Evolutionary conservation across 2,329 filamentous ascomycete species (phyloP).

Genomic region (Teratosphaeria viscida): DNA sequence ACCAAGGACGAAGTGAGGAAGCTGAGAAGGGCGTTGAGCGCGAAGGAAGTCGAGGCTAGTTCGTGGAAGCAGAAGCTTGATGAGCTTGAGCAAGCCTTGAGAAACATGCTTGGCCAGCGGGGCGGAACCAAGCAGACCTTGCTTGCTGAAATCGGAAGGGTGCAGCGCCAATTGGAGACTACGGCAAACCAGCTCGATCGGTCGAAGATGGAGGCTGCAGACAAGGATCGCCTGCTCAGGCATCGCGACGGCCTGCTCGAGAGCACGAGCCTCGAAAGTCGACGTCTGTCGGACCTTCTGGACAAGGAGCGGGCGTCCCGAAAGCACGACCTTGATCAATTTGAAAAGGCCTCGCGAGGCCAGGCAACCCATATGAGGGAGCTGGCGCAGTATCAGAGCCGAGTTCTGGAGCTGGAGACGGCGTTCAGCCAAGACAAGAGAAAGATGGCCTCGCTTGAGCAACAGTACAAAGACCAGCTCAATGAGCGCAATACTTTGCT

Average conservation of each 20-base stretch:
- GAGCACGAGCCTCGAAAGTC: constrained; percentile 73
- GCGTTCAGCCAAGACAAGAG: constrained; percentile 66
- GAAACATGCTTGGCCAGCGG: constrained; percentile 77
- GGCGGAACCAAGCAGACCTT: constrained; percentile 77
- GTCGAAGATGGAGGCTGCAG: constrained; percentile 65
- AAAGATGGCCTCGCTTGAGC: constrained; percentile 64
- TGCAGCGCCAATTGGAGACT: constrained; percentile 79
- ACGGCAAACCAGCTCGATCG: constrained; percentile 73
- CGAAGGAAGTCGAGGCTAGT: constrained; percentile 75
- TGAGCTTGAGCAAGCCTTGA: constrained; percentile 80
- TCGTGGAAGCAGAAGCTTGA: constrained; percentile 86
- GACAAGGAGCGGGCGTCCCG: constrained; percentile 83
- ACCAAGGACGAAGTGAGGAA: constrained; percentile 79
- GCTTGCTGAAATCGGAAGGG: constrained; percentile 69
- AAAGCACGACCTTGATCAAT: constrained; percentile 75
- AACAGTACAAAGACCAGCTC: constrained; percentile 75
- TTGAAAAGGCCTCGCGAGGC: constrained; percentile 78
- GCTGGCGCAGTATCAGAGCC: constrained; percentile 71
- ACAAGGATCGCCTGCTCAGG: constrained; percentile 83
- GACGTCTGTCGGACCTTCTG: constrained; percentile 74
- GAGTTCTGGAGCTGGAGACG: constrained; percentile 79
- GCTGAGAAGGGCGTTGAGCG: constrained; percentile 71
- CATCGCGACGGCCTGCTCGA: constrained; percentile 83
- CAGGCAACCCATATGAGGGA: constrained; percentile 80
- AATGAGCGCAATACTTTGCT: constrained; percentile 81